phyloP scores from a whole-genome alignment of 2,329 filamentous ascomycete species.

The Penicillium sp. region DNA sequence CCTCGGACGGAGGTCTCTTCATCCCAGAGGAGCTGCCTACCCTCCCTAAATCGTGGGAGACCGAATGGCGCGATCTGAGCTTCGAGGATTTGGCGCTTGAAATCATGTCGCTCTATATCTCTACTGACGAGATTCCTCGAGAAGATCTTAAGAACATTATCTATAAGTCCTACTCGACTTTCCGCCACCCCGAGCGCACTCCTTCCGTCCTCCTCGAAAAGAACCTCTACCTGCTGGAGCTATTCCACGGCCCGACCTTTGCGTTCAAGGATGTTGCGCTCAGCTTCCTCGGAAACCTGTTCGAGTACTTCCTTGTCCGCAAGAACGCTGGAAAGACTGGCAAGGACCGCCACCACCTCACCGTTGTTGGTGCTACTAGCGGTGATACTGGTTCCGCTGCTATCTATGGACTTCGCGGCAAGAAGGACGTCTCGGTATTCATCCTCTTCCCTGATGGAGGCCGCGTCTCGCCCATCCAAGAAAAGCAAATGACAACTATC shows the following conservation, averaged over 20 bases:
- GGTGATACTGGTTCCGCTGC: constrained; percentile 89
- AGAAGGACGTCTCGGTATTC: constrained; percentile 95
- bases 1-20: constrained; percentile 82
- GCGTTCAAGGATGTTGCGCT: constrained; percentile 94
- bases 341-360: constrained; percentile 72
- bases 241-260: constrained; percentile 95
- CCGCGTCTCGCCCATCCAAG: constrained; percentile 76
- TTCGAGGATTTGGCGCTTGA: constrained; percentile 60
- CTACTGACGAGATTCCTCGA: constrained; percentile 74
- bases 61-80: constrained; percentile 1
- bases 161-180: constrained; percentile 81
- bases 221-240: constrained; percentile 82
- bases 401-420: constrained; percentile 90
- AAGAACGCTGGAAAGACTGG: constrained; percentile 45
- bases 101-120: constrained; percentile 86
- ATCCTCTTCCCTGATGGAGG: constrained; percentile 91
- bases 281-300: constrained; percentile 94
- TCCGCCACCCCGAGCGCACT: constrained; percentile 63
- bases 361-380: constrained; percentile 81
- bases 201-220: constrained; percentile 72
- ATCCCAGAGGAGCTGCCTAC: constrained; percentile 63
- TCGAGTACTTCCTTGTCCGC: constrained; percentile 50
- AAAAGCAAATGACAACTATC: constrained; percentile 93
- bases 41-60: constrained; percentile 16
- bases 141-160: constrained; percentile 81